Base-by-base conservation (phyloP, 441 rosid species). In the Jatropha podagrica region DNA sequence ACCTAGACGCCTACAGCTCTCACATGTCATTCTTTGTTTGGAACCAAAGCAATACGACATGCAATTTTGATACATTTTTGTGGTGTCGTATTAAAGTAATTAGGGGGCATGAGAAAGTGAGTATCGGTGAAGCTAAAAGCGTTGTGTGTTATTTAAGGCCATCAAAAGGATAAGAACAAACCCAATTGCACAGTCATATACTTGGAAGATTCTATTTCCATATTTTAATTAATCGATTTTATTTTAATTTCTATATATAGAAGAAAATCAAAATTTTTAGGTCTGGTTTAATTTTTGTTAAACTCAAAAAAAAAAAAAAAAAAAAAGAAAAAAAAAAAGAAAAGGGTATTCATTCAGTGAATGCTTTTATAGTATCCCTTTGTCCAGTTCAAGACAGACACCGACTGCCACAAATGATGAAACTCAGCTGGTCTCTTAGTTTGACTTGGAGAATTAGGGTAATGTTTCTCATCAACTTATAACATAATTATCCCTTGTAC, bases 81-180 rank as follows among this genome's bases (percentile, higher is more conserved):
- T 13, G 1, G 10, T 79, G 76, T 74, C 76, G 20, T 75, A 55
- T 70, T 59, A 51, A 23, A 74, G 78, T 32, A 65, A 75, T 26
- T 10, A 1, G 65, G 64, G 40, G 26, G 38, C 51, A 49, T 42
- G 12, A 20, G 58, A 41, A 67, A 23, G 37, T 26, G 73, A 42
- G 46, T 27, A 2, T 44, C 23, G 61, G 27, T 17, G 27, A 72
- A 26, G 55, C 11, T 52, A 0, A 1, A 5, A 20, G 8, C 2
- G 14, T 12, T 20, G 60, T 3, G 15, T 60, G 27, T 37, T 5
- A 18, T 14, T 20, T 5, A 48, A 51, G 81, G 71, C 65, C 81
- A 63, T 44, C 44, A 78, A 37, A 69, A 65, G 70, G 60, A 81
- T 79, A 81, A 81, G 81, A 71, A 72, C 79, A 74, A 74, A 72